Percentiles rank a stretch among this genome's conserved stretches.
phyloP scores from a whole-genome alignment of 495 filamentous ascomycete genomes.

The Penicillium bialowiezense region DNA sequence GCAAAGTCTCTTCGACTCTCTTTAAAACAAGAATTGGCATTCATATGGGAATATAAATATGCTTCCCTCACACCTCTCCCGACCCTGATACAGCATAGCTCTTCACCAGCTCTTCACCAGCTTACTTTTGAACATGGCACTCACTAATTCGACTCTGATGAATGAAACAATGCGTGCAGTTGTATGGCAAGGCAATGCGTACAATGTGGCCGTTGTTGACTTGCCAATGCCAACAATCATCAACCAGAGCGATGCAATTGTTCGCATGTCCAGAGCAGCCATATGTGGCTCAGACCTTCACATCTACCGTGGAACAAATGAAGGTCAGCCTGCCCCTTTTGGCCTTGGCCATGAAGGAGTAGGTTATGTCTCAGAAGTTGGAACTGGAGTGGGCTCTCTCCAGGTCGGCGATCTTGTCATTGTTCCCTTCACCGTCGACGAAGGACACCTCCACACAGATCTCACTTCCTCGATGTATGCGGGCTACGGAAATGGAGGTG shows the following conservation, averaged over 20 bases:
- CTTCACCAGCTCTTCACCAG: not conserved
- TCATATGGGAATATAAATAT: too few relatives aligned
- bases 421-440: conserved; percentile 6
- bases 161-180: conserved; percentile 15
- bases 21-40: too few relatives aligned
- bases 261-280: conserved; percentile 4
- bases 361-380: not conserved
- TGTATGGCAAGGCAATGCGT: conserved; percentile 22
- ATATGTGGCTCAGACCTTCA: conserved; percentile 11
- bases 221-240: conserved; percentile 19
- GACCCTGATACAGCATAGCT: too few relatives aligned
- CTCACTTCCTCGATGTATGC: conserved; percentile 1
- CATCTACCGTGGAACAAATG: conserved; percentile 4
- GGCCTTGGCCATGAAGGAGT: conserved; percentile 4
- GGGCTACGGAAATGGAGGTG: conserved; percentile 4
- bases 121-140: not conserved
- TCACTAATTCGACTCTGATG: not conserved
- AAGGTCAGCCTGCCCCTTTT: not conserved
- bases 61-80: too few relatives aligned
- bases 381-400: conserved; percentile 1
- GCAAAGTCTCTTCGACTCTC: too few relatives aligned
- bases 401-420: conserved; percentile 5
- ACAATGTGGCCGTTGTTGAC: conserved; percentile 21
- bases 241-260: conserved; percentile 4
- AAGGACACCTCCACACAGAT: not conserved